Evolutionary conservation across 1,284 basidiomycete species (phyloP), one percentile per base, ranked within the genome.

Genomic region (Microbotryum saponariae): DNA sequence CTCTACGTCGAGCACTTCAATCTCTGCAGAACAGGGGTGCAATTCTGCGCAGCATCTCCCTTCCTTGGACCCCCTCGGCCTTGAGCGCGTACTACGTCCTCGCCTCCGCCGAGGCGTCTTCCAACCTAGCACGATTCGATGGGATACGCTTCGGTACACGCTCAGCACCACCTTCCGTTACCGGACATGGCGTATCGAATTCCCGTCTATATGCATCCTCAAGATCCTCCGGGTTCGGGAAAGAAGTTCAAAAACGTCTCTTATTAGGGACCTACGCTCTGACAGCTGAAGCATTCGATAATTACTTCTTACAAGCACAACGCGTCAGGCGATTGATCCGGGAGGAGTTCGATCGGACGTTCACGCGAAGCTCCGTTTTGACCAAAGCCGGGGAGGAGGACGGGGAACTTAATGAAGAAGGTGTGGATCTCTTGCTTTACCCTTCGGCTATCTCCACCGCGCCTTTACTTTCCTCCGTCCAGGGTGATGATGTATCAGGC

Each of bases 31-130:
- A 74, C 0, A 77, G 78, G 0, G 92, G 92, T 0, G 91, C 90
- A 0, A 77, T 78, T 0, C 71, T 97, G 21, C 76, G 85, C 0
- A 81, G 89, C 0, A 84, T 97, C 1, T 86, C 86, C 9, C 79
- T 97, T 21, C 89, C 91, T 0, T 82, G 82, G 2, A 89, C 89
- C 0, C 78, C 77, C 1, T 87, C 87, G 69, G 88, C 90, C 0
- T 79, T 97, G 2, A 89, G 91, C 57, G 89, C 92, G 6, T 98
- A 98, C 79, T 98, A 98, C 73, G 88, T 97, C 14, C 81, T 97
- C 23, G 89, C 94, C 0, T 89, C 85, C 63, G 92, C 96, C 0
- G 96, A 98, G 73, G 94, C 93, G 0, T 89, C 89, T 67, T 93
- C 89, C 67, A 97, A 96, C 73, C 78, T 98, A 47, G 91, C 89